Conservation (phyloP, 2,329 filamentous ascomycete species). For the Penicillium fuscoglaucum region DNA sequence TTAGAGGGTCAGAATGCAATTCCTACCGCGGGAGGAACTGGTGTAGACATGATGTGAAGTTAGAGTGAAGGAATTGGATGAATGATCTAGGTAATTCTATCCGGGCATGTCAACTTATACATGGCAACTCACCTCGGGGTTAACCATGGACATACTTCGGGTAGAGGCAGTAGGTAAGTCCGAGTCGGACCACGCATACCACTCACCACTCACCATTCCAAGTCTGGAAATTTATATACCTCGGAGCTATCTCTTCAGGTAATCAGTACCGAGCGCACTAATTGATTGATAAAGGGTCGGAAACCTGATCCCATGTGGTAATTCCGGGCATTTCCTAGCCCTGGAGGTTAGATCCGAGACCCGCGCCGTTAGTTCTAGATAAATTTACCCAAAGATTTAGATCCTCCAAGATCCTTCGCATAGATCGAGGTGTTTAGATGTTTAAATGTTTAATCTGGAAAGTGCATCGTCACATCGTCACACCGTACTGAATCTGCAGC, state of each 20-base stretch:
- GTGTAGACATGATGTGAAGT: constrained; percentile 11
- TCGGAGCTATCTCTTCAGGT: constrained; percentile 11
- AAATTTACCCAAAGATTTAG: neutral
- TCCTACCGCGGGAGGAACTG: neutral
- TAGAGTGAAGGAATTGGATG: neutral
- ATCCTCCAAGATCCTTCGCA: neutral
- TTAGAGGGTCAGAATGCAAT: neutral
- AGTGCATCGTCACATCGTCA: constrained; percentile 5
- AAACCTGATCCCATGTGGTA: neutral
- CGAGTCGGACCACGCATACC: neutral
- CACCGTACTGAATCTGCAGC: constrained; percentile 11
- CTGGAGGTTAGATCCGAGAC: neutral
- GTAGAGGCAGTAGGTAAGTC: neutral
- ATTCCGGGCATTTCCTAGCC: neutral
- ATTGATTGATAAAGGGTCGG: neutral
- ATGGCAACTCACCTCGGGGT: constrained; percentile 3
- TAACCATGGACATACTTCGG: constrained; percentile 4
- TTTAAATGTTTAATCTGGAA: neutral
- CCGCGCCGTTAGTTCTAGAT: neutral
- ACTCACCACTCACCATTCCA: neutral
- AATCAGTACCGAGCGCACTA: constrained; percentile 12
- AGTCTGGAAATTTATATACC: neutral
- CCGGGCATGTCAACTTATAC: neutral
- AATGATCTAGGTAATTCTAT: neutral
- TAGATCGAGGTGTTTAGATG: neutral